Percentiles rank a stretch among this genome's conserved stretches.
Conservation (phyloP, 352 stramenopile genomes). For the Globisporangium cederbergense region DNA sequence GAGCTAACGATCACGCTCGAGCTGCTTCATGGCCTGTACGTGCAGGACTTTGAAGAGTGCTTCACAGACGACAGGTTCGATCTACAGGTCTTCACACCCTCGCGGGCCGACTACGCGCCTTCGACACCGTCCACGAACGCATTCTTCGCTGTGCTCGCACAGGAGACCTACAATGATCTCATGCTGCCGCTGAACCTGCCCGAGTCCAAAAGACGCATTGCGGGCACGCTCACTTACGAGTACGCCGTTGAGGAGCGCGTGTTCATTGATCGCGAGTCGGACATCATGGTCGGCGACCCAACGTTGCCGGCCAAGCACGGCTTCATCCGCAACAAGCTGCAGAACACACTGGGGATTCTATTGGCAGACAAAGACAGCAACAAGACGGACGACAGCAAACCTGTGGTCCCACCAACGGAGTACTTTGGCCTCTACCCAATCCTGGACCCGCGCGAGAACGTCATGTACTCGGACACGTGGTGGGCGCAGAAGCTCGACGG, state of each 20-base stretch:
- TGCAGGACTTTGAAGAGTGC: slow-evolving; percentile 86
- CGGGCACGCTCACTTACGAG: slow-evolving; percentile 48
- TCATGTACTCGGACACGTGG: slow-evolving; percentile 55
- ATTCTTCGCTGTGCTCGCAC: slow-evolving; percentile 84
- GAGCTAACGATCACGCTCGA: slow-evolving; percentile 91
- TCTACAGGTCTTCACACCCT: slow-evolving; percentile 88
- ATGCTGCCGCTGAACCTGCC: slow-evolving; percentile 95
- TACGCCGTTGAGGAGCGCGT: slow-evolving; percentile 71
- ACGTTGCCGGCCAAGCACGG: slow-evolving; percentile 41
- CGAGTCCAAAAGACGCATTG: slow-evolving; percentile 47
- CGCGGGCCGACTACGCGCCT: slow-evolving; percentile 63
- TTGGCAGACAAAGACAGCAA: slow-evolving; percentile 18
- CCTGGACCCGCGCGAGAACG: slow-evolving; percentile 30
- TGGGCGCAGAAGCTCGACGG: slow-evolving; percentile 73
- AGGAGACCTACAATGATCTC: slow-evolving; percentile 70
- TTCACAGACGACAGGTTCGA: slow-evolving; percentile 81
- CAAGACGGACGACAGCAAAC: slow-evolving; percentile 2
- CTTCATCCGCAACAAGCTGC: slow-evolving; percentile 58
- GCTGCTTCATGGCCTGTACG: slow-evolving; percentile 92
- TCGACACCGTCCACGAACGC: slow-evolving; percentile 51
- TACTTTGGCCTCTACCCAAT: slow-evolving; percentile 58
- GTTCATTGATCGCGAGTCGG: slow-evolving; percentile 90
- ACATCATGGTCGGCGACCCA: slow-evolving; percentile 91
- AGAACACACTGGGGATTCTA: slow-evolving; percentile 44
- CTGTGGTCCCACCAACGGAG: slow-evolving; percentile 41